Conservation (phyloP, 306 rosid genomes). For the Carpinus fangiana region DNA sequence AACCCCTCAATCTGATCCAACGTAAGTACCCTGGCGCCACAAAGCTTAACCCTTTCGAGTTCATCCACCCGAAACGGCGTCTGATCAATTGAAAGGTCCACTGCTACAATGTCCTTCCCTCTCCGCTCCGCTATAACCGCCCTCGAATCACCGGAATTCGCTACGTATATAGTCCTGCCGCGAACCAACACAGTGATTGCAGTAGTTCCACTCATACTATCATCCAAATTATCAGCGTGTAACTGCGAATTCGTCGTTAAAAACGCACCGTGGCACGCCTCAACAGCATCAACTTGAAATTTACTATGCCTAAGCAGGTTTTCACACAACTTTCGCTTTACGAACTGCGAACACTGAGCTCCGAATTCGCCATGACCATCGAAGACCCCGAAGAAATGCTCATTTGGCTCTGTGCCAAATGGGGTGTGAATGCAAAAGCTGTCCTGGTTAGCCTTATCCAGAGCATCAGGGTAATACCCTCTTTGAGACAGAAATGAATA, state of each 20-base stretch:
- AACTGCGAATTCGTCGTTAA: conserved; percentile 73
- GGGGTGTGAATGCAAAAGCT: conserved; percentile 96
- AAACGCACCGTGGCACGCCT: conserved; percentile 78
- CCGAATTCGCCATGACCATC: conserved; percentile 98
- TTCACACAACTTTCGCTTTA: conserved; percentile 78
- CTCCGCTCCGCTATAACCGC: conserved; percentile 84
- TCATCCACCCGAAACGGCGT: conserved; percentile 86
- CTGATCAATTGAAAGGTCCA: conserved; percentile 92
- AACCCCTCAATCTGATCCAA: conserved; percentile 99
- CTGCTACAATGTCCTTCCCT: conserved; percentile 77
- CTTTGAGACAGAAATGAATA: conserved; percentile 85
- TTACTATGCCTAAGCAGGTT: conserved; percentile 67
- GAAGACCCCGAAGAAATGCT: conserved; percentile 88
- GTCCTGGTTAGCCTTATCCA: conserved; percentile 95
- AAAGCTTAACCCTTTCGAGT: conserved; percentile 80
- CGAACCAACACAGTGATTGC: conserved; percentile 82
- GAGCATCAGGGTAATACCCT: conserved; percentile 96
- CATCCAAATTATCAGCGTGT: conserved; percentile 73
- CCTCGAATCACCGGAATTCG: conserved; percentile 96
- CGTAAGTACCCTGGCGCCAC: conserved; percentile 94
- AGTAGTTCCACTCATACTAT: conserved; percentile 96
- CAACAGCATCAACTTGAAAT: conserved; percentile 67
- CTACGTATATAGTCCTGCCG: conserved; percentile 73
- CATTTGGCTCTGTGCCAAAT: conserved; percentile 70
- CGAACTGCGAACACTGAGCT: conserved; percentile 88